Percentiles rank a stretch among this genome's conserved stretches.
These are phyloP conservation scores for Aureobasidium sp. DNA, from an alignment of 2,329 filamentous ascomycete genomes.

Conservation along the genomic window DNA sequence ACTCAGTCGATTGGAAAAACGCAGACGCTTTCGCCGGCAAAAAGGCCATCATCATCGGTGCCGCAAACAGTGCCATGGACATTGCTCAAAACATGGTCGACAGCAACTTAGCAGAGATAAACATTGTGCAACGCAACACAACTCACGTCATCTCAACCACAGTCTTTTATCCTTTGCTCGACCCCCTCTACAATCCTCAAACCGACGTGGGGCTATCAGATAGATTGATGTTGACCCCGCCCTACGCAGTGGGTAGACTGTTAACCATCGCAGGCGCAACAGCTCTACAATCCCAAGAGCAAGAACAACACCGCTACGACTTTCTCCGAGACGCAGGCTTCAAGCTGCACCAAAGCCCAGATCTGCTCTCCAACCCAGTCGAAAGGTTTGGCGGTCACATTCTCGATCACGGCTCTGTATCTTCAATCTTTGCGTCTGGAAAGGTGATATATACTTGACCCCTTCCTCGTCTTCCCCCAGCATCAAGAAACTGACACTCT, in stretches of 20 bases:
- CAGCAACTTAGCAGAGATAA: constrained; percentile 36
- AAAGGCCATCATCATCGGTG: constrained; percentile 40
- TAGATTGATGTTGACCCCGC: constrained; percentile 10
- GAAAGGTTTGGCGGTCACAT: constrained; percentile 37
- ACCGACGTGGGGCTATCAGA: constrained; percentile 23
- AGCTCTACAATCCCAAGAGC: constrained; percentile 25
- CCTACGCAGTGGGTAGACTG: constrained; percentile 13
- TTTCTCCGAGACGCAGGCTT: constrained; percentile 32
- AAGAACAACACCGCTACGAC: constrained; percentile 32
- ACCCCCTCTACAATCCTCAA: constrained; percentile 20
- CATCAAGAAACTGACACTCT: no score
- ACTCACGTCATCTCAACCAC: constrained; percentile 23
- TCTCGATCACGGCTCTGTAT: constrained; percentile 33
- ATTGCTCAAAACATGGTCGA: constrained; percentile 43
- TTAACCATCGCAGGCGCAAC: constrained; percentile 17
- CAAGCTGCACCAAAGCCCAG: constrained; percentile 30
- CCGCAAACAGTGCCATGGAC: constrained; percentile 45
- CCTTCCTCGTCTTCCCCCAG: background rate
- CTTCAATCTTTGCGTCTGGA: constrained; percentile 28
- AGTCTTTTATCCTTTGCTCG: background rate
- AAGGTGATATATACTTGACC: constrained; percentile 21
- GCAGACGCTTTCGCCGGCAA: constrained; percentile 33
- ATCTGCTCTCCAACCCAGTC: constrained; percentile 28
- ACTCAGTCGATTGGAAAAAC: constrained; percentile 32
- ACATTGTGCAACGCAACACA: constrained; percentile 40